These are phyloP conservation scores for Aspergillus baeticus DNA, from an alignment of 495 filamentous ascomycete species.

Conservation along the genomic window DNA sequence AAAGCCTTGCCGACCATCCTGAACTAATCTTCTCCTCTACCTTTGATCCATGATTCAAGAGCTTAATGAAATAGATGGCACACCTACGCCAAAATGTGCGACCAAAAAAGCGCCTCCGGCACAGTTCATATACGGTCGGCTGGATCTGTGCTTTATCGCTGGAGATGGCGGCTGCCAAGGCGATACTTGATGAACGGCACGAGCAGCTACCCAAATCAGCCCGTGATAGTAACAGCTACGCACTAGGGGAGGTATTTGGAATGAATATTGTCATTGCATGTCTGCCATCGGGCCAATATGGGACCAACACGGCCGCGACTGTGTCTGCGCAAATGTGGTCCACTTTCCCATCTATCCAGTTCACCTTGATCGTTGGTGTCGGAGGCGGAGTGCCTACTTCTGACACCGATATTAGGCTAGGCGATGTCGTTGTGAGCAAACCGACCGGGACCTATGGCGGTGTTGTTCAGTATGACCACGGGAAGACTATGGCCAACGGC, in stretches of 20 bases:
- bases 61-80: too few relatives aligned
- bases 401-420: constrained; percentile 30
- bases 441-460: constrained; percentile 20
- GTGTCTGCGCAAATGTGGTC: constrained; percentile 23
- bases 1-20: too few relatives aligned
- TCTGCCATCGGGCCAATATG: constrained; percentile 24
- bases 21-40: too few relatives aligned
- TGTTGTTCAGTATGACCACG: constrained; percentile 39
- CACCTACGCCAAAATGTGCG: too few relatives aligned
- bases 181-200: constrained; percentile 31
- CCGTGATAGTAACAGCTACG: constrained; percentile 32
- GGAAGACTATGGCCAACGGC: constrained; percentile 30
- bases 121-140: constrained; percentile 24
- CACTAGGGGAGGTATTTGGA: constrained; percentile 24
- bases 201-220: constrained; percentile 8
- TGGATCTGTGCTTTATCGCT: constrained; percentile 36
- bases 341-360: constrained; percentile 23
- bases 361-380: constrained; percentile 34
- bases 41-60: too few relatives aligned
- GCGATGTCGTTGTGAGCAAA: constrained; percentile 37
- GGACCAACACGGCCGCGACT: constrained; percentile 26
- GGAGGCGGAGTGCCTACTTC: constrained; percentile 33
- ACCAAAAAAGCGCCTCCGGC: not conserved
- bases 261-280: constrained; percentile 38
- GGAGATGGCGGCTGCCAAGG: constrained; percentile 29